phyloP scores from a whole-genome alignment of 805 yeast genomes.

The Candida hungchunana region DNA sequence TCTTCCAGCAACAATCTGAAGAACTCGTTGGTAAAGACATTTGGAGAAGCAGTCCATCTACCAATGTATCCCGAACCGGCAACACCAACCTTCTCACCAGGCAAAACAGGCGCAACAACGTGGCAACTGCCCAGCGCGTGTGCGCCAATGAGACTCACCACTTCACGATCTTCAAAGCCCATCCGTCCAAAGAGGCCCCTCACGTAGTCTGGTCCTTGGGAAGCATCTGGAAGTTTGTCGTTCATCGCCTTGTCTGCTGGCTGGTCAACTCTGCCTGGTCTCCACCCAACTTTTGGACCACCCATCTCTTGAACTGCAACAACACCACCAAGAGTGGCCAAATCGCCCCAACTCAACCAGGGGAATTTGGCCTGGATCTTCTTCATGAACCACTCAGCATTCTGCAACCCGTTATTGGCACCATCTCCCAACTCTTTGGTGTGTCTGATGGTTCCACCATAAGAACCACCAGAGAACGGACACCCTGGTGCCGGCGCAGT shows the following conservation, averaged over 20 bases:
- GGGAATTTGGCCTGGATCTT: conserved; percentile 54
- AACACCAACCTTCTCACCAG: conserved; percentile 17
- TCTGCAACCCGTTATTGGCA: conserved; percentile 48
- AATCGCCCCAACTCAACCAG: conserved; percentile 76
- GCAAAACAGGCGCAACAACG: conserved; percentile 32
- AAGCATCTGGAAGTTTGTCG: conserved; percentile 73
- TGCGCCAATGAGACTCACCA: conserved; percentile 71
- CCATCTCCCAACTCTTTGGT: conserved; percentile 49
- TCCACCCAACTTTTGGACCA: conserved; percentile 79
- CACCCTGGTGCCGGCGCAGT: conserved; percentile 45
- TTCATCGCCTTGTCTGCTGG: conserved; percentile 49
- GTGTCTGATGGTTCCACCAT: conserved; percentile 64
- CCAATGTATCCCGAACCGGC: conserved; percentile 77
- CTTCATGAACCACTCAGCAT: conserved; percentile 49
- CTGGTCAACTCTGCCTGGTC: conserved; percentile 72
- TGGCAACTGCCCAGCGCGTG: conserved; percentile 79
- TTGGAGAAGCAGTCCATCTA: conserved; percentile 85
- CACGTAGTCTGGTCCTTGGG: conserved; percentile 60
- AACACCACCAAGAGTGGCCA: conserved; percentile 77
- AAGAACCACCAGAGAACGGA: conserved; percentile 53
- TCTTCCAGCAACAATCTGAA: conserved; percentile 54
- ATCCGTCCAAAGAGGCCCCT: conserved; percentile 58
- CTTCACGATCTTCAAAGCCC: conserved; percentile 67
- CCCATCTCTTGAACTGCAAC: conserved; percentile 74
- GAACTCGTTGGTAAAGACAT: conserved; percentile 70